Percentiles rank a stretch among this genome's conserved stretches.
phyloP scores from a whole-genome alignment of 805 yeast species.

The Sugiyamaella mastotermitis region DNA sequence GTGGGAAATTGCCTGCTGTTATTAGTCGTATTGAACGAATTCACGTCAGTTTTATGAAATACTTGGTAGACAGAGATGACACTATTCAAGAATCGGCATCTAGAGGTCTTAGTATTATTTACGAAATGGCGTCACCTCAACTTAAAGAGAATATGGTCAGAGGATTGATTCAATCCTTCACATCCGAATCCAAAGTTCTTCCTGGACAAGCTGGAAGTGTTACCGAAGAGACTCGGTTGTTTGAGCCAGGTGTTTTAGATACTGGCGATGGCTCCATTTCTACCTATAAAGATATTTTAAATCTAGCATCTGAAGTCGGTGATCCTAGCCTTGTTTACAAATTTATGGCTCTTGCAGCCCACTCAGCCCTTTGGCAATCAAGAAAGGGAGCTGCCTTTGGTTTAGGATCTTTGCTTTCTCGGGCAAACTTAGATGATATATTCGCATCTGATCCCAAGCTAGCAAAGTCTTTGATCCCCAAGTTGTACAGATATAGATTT shows the following conservation, averaged over 20 bases:
- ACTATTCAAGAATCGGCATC: constrained; percentile 89
- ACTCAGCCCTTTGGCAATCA: constrained; percentile 86
- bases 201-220: constrained; percentile 56
- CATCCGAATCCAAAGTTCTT: constrained; percentile 49
- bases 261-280: constrained; percentile 84
- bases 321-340: constrained; percentile 91
- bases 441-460: constrained; percentile 48
- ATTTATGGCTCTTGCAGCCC: constrained; percentile 86
- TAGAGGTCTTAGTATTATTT: constrained; percentile 75
- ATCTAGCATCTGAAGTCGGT: constrained; percentile 88
- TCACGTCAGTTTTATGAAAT: constrained; percentile 70
- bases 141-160: constrained; percentile 68
- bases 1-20: constrained; percentile 44
- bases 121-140: constrained; percentile 65
- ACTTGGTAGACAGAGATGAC: constrained; percentile 77
- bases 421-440: constrained; percentile 62
- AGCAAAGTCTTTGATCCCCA: constrained; percentile 65
- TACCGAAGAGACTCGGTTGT: constrained; percentile 73
- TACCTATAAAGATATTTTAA: constrained; percentile 85
- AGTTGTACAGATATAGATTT: constrained; percentile 73
- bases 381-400: constrained; percentile 94
- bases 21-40: constrained; percentile 46
- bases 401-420: constrained; percentile 75
- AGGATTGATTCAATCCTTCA: constrained; percentile 68
- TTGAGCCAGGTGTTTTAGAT: constrained; percentile 73